These are phyloP conservation scores for Cephaloascus fragrans DNA, from an alignment of 805 yeast genomes.

Conservation along the genomic window DNA sequence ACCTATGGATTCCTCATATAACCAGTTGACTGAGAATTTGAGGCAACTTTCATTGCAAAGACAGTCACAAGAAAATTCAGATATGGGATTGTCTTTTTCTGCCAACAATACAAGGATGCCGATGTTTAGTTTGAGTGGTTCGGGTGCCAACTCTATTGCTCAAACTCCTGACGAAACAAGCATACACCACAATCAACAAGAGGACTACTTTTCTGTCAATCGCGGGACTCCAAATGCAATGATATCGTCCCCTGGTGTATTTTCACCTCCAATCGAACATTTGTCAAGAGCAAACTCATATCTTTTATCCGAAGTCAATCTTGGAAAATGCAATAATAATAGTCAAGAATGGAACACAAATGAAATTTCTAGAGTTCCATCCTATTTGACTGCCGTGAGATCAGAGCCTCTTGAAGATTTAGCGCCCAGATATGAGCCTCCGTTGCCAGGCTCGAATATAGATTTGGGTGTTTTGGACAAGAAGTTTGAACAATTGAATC, in stretches of 20 bases:
- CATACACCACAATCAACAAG: slow-evolving; percentile 10
- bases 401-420: slow-evolving; percentile 41
- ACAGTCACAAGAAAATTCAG: slow-evolving; percentile 23
- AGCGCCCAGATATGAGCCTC: slow-evolving; percentile 67
- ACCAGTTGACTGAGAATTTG: slow-evolving; percentile 38
- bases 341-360: slow-evolving; percentile 27
- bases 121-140: slow-evolving; percentile 3
- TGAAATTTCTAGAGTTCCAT: slow-evolving; percentile 64
- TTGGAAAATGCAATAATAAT: too few species aligned
- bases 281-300: slow-evolving; percentile 52
- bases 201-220: slow-evolving; percentile 24
- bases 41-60: slow-evolving; percentile 40
- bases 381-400: slow-evolving; percentile 72
- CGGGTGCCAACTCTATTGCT: slow-evolving; percentile 8
- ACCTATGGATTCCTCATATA: background rate
- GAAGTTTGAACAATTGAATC: slow-evolving; percentile 11
- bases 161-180: slow-evolving; percentile 12
- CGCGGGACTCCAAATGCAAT: slow-evolving; percentile 6
- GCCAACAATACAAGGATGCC: slow-evolving; percentile 1
- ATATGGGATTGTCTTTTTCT: background rate
- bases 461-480: slow-evolving; percentile 19
- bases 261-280: slow-evolving; percentile 46
- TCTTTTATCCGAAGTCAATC: too few species aligned
- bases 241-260: slow-evolving; percentile 25
- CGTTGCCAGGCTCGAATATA: slow-evolving; percentile 29